A percentile compares a stretch with the other conserved stretches of the same genome.
phyloP scores from a whole-genome alignment of 1,284 basidiomycete species.

The Trichosporon ovoides region DNA sequence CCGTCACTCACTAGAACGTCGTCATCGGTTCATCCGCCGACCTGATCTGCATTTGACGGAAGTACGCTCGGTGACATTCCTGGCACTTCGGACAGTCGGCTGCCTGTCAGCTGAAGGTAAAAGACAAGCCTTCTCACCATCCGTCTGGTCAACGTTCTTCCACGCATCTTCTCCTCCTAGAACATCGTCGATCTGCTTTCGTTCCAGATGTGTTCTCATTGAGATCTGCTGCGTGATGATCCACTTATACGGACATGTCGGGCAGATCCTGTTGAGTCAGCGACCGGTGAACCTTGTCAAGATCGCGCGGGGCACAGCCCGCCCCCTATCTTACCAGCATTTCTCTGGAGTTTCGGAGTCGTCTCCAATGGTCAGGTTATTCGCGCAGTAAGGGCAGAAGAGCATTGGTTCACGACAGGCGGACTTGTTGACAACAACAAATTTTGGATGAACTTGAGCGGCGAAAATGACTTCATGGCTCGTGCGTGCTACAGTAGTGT shows the following conservation, averaged over 20 bases:
- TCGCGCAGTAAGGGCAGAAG: conserved; percentile 93
- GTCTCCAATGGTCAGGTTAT: conserved; percentile 69
- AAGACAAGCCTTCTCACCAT: conserved; percentile 53
- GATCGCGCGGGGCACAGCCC: conserved; percentile 53
- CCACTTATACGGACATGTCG: conserved; percentile 92
- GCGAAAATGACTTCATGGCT: conserved; percentile 1
- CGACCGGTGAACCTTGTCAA: conserved; percentile 27
- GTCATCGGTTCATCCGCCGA: conserved; percentile 97
- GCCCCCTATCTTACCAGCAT: conserved; percentile 47
- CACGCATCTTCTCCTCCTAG: conserved; percentile 88
- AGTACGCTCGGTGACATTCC: conserved; percentile 72
- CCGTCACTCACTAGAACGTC: conserved; percentile 64
- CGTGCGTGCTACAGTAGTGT: background rate
- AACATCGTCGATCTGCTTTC: conserved; percentile 89
- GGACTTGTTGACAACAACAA: background rate
- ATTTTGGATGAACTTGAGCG: background rate
- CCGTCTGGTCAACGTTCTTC: conserved; percentile 89
- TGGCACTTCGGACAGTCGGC: conserved; percentile 80
- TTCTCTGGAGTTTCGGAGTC: conserved; percentile 40
- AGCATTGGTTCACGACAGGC: conserved; percentile 57
- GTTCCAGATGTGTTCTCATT: conserved; percentile 70
- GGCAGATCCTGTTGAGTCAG: conserved; percentile 70
- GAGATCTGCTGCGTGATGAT: conserved; percentile 73
- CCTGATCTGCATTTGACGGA: conserved; percentile 91
- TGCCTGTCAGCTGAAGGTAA: background rate